Conservation (phyloP, 257 asterid genomes). For the Solanum arcanum region DNA sequence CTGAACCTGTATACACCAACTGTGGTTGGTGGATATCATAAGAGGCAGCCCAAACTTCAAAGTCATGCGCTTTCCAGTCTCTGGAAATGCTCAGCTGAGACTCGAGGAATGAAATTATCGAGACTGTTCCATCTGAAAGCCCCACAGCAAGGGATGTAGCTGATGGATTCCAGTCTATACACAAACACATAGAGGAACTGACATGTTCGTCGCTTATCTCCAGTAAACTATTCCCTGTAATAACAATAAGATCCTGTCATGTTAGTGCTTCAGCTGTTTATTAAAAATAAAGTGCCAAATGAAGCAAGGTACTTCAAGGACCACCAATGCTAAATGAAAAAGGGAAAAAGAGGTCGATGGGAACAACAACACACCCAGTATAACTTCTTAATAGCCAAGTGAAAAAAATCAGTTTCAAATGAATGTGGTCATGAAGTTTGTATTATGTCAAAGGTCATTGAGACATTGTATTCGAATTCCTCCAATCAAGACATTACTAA, state of each 20-base stretch:
- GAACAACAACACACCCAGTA: no score
- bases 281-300: neutral
- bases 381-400: no score
- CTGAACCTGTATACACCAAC: conserved; percentile 69
- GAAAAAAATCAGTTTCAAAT: no score
- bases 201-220: conserved; percentile 37
- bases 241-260: neutral
- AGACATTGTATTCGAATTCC: no score
- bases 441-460: no score
- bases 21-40: conserved; percentile 72
- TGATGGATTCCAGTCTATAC: conserved; percentile 69
- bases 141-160: conserved; percentile 73
- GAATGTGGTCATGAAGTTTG: no score
- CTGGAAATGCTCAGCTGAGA: conserved; percentile 33
- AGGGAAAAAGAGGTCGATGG: no score
- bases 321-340: no score
- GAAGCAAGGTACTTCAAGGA: no score
- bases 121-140: conserved; percentile 76
- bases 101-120: conserved; percentile 46
- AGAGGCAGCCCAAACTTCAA: conserved; percentile 83
- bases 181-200: conserved; percentile 82
- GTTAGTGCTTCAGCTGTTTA: neutral
- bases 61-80: conserved; percentile 85
- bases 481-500: no score
- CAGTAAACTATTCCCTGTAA: conserved; percentile 39